phyloP scores from a whole-genome alignment of 768 basidiomycete species.

The Boletus rufocinnamomeus region DNA sequence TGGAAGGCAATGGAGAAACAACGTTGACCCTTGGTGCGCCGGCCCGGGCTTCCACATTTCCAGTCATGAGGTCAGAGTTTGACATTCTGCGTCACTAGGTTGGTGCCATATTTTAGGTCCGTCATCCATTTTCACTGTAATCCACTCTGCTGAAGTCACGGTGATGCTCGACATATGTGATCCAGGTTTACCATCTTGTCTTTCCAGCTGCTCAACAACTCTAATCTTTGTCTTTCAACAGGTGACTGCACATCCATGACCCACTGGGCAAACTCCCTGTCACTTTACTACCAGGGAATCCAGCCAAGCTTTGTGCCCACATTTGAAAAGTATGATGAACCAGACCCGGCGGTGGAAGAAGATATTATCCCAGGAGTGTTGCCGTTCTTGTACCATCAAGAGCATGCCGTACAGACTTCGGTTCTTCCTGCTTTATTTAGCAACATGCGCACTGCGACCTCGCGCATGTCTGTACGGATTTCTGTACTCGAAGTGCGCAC shows the following conservation, averaged over 20 bases:
- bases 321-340: conserved; percentile 6
- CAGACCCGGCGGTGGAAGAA: conserved; percentile 1
- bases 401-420: background rate
- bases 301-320: conserved; percentile 2
- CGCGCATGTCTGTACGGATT: conserved; percentile 2
- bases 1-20: conserved; percentile 6
- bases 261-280: background rate
- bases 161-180: background rate
- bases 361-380: background rate
- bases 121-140: background rate
- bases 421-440: background rate
- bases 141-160: background rate
- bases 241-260: conserved; percentile 10
- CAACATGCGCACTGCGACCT: conserved; percentile 1
- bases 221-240: background rate
- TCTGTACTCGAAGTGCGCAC: background rate
- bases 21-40: conserved; percentile 3
- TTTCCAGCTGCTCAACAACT: no score
- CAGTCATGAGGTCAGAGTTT: background rate
- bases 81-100: background rate
- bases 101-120: conserved; percentile 8
- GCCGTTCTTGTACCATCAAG: conserved; percentile 4
- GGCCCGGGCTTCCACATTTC: background rate
- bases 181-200: no score
- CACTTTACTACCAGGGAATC: conserved; percentile 1